Percentiles rank a stretch among this genome's conserved stretches.
phyloP scores from a whole-genome alignment of 2,329 filamentous ascomycete species.

The Chalaropsis ovoidea region DNA sequence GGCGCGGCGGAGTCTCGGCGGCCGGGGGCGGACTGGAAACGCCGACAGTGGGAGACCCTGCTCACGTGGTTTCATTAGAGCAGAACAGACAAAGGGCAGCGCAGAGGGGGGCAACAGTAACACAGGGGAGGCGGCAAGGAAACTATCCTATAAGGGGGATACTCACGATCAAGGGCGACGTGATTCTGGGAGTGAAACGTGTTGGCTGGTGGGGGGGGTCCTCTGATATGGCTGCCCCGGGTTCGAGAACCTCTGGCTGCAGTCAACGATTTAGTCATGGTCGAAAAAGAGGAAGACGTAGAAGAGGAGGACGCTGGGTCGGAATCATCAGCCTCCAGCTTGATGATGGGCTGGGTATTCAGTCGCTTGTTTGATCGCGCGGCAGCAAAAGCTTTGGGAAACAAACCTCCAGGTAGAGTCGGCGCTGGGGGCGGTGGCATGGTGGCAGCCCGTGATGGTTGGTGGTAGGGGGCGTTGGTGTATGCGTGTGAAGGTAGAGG shows the following conservation, averaged over 20 bases:
- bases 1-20: constrained; percentile 14
- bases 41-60: neutral
- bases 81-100: neutral
- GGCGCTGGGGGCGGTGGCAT: neutral
- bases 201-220: neutral
- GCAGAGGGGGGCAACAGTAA: too few relatives aligned
- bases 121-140: too few relatives aligned
- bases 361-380: neutral
- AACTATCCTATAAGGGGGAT: too few relatives aligned
- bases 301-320: neutral
- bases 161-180: neutral
- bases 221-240: neutral
- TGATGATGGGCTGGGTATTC: neutral
- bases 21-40: neutral
- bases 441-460: neutral
- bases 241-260: neutral
- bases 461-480: too few relatives aligned
- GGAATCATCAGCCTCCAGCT: neutral
- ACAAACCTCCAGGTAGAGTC: neutral
- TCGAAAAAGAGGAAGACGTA: neutral
- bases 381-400: neutral
- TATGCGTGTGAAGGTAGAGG: too few relatives aligned
- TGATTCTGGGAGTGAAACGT: neutral
- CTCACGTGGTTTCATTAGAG: neutral
- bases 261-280: neutral